phyloP scores from a whole-genome alignment of 148 eudicot genomes.

The Hydrangea macrophylla region DNA sequence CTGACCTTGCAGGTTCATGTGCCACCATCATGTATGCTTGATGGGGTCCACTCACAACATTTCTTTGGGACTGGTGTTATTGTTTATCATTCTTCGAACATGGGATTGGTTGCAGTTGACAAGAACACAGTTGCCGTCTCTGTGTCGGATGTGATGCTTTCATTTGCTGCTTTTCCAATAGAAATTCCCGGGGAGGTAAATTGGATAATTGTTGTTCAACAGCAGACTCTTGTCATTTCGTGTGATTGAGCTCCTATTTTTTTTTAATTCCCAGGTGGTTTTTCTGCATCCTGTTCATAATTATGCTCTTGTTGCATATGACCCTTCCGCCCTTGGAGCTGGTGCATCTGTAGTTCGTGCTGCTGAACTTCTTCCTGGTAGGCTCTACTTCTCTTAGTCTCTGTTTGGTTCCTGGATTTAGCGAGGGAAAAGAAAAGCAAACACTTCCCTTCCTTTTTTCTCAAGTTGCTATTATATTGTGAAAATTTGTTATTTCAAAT shows the following conservation, averaged over 20 bases:
- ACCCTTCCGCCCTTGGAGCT: slow-evolving; percentile 84
- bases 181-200: slow-evolving; percentile 96
- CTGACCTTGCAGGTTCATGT: slow-evolving; percentile 79
- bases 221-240: not conserved
- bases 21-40: slow-evolving; percentile 94
- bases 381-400: not conserved
- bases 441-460: too few species aligned
- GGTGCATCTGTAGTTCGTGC: slow-evolving; percentile 84
- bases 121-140: slow-evolving; percentile 93
- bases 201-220: not conserved
- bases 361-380: slow-evolving; percentile 94
- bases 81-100: slow-evolving; percentile 71
- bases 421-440: too few species aligned
- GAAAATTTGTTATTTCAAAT: too few species aligned
- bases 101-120: slow-evolving; percentile 95
- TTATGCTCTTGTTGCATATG: slow-evolving; percentile 89
- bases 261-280: slow-evolving; percentile 66
- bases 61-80: slow-evolving; percentile 93
- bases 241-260: slow-evolving; percentile 16
- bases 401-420: too few species aligned
- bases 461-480: too few species aligned
- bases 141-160: slow-evolving; percentile 85
- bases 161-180: slow-evolving; percentile 93
- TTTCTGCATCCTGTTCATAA: slow-evolving; percentile 97
- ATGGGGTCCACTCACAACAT: slow-evolving; percentile 91